Base-by-base conservation (phyloP, 495 filamentous ascomycete genomes). In the Niebla homalea region DNA sequence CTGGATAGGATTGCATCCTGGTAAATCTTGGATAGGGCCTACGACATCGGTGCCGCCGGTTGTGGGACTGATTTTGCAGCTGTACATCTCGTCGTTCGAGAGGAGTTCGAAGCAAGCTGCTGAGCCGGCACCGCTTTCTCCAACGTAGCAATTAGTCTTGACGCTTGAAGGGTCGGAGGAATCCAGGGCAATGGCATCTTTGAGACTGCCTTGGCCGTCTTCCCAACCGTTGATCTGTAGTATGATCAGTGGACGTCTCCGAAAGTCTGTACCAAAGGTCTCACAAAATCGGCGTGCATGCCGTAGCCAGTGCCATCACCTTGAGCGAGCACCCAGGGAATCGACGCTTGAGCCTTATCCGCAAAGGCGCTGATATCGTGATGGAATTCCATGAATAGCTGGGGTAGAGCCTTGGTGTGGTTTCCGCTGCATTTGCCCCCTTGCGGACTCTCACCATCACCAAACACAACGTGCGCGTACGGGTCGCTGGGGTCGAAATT, bases 271-370 rank as follows among this genome's bases (percentile, higher is more conserved):
- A 60, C 61, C 43, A 70, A 52, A 64, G 60, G 79, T 54, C 83
- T 79, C 52, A 86, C 66, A 63, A 87, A 86, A 64, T 87, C 83
- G 32, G 73, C 81, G 64, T 87, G 83, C 43, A 75, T 73, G 26
- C 64, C 67, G 50, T 67, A 72, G 32, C 70, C 72, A 7, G 62
- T 69, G 0, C 63, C 53, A 53, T 76, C 72, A 20, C 70, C 70
- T 15, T 46, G 48, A 6, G 62, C 67, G 46, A 63, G 64, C 57
- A 58, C 56, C 48, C 48, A 58, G 18, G 56, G 56, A 22, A 18
- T 51, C 67, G 71, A 47, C 65, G 58, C 25, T 52, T 54, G 19
- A 15, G 20, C 10, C 26, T 25, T 19, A 26, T 37, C 49, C 57
- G 66, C 46, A 16, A 58, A 55, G 16, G 36, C 37, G 4, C 21